phyloP scores from a whole-genome alignment of 345 rosid genomes.

The thale cress (Arabidopsis thaliana) region DNA sequence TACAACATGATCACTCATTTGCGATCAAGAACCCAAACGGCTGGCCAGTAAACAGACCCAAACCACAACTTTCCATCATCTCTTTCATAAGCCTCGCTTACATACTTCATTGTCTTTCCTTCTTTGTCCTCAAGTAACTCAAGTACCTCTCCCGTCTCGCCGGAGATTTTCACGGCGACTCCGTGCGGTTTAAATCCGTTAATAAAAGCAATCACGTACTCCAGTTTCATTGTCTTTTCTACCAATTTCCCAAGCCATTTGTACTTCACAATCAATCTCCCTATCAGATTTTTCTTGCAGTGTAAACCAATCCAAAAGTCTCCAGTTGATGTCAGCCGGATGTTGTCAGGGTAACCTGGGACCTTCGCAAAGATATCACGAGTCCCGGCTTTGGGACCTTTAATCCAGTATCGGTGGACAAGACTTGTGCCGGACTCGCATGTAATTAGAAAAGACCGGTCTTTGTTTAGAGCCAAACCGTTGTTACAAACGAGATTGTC shows the following conservation, averaged over 20 bases:
- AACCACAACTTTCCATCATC: conserved; percentile 58
- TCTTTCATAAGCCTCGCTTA: conserved; percentile 66
- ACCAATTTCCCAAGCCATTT: conserved; percentile 47
- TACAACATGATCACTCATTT: background rate
- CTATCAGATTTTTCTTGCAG: background rate
- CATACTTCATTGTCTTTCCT: conserved; percentile 53
- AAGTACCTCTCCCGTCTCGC: conserved; percentile 56
- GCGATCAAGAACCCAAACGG: conserved; percentile 34
- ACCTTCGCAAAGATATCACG: conserved; percentile 24
- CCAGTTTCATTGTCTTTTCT: background rate
- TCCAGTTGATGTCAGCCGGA: conserved; percentile 17
- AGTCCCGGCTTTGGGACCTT: conserved; percentile 45
- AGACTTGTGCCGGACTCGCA: conserved; percentile 48
- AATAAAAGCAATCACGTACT: conserved; percentile 3
- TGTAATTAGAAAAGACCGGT: conserved; percentile 53
- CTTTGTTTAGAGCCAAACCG: conserved; percentile 66
- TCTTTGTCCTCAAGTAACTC: conserved; percentile 39
- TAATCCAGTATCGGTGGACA: conserved; percentile 55
- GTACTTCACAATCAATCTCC: conserved; percentile 36
- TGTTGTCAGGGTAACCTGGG: conserved; percentile 36
- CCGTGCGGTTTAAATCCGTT: conserved; percentile 23
- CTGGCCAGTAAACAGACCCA: conserved; percentile 49
- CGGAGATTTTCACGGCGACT: conserved; percentile 51
- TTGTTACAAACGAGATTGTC: conserved; percentile 56
- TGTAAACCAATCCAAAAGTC: conserved; percentile 38